Evolutionary conservation across 169 alveolate genomes (phyloP), one percentile per base, ranked within the genome.

Genomic region (Plasmodium adleri): DNA sequence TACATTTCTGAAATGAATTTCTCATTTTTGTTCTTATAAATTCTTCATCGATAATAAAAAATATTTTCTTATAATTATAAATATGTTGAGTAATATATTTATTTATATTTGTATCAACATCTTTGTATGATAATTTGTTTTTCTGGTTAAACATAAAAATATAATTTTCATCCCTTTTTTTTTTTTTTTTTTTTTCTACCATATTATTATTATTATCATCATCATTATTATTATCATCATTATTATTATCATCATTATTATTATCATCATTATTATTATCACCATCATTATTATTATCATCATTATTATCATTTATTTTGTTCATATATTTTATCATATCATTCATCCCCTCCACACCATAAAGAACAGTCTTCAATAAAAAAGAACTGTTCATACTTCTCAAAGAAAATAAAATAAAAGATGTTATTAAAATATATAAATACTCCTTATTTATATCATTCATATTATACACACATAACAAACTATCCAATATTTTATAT

Each of bases 21-120:
- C 92, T 64, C 92, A 86, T 86, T 72, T 72, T 71, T 12, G 92
- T 86, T 64, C 88, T 70, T 71, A 86, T 24, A 39, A 86, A 86
- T 71, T 78, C 89, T 78, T 78, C 89, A 22, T 78, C 89, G 20
- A 86, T 86, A 66, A 86, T 86, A 26, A 68, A 43, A 78, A 17
- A 58, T 2, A 63, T 78, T 66, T 75, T 75, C 45, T 39, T 7
- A 39, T 39, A 39, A 39, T 39, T 39, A 39, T 39, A 39, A 5
- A 39, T 39, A 39, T 39, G 10, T 39, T 39, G 1, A 39, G 5
- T 0, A 7, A 39, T 39, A 39, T 39, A 39, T 28, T 28, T 28
- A 28, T 28, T 6, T 28, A 3, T 4, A 28, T 28, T 28, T 39
- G 47, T 39, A 39, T 39, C 47, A 39, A 39, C 47, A 39, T 4